Conservation (phyloP, 495 filamentous ascomycete genomes). For the Platismatia glauca region DNA sequence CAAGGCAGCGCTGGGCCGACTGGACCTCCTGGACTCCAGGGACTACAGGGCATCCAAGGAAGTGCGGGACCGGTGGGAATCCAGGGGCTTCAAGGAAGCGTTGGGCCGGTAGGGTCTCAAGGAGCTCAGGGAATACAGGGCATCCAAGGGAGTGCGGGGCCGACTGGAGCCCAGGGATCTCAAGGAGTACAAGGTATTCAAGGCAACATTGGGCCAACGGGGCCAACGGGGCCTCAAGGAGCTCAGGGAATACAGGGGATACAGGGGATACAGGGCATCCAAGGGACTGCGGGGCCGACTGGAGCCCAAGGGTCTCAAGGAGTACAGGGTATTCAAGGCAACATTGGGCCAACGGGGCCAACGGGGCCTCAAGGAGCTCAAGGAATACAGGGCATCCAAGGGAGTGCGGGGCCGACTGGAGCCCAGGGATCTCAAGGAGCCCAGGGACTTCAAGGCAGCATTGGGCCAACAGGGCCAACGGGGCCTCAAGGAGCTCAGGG, state of each 20-base stretch:
- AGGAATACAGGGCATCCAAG: not conserved
- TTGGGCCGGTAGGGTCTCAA: not conserved
- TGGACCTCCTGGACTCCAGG: not conserved
- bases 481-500: not conserved
- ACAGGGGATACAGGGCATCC: too few relatives aligned
- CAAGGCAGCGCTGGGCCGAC: slow-evolving; percentile 3
- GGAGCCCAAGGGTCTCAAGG: too few relatives aligned
- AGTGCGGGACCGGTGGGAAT: not conserved
- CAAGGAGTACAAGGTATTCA: too few relatives aligned
- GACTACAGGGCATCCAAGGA: not conserved
- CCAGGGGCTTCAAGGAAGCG: not conserved
- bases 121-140: too few relatives aligned
- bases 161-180: too few relatives aligned
- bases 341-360: not conserved
- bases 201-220: too few relatives aligned
- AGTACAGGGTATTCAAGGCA: not conserved
- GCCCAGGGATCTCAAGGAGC: not conserved
- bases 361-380: too few relatives aligned
- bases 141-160: too few relatives aligned
- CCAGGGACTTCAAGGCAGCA: not conserved
- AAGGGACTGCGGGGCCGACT: too few relatives aligned
- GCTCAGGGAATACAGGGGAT: too few relatives aligned
- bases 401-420: not conserved
- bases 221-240: too few relatives aligned
- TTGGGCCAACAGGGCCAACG: not conserved